phyloP scores from a whole-genome alignment of 2,329 filamentous ascomycete genomes.

The Moelleriella libera region DNA sequence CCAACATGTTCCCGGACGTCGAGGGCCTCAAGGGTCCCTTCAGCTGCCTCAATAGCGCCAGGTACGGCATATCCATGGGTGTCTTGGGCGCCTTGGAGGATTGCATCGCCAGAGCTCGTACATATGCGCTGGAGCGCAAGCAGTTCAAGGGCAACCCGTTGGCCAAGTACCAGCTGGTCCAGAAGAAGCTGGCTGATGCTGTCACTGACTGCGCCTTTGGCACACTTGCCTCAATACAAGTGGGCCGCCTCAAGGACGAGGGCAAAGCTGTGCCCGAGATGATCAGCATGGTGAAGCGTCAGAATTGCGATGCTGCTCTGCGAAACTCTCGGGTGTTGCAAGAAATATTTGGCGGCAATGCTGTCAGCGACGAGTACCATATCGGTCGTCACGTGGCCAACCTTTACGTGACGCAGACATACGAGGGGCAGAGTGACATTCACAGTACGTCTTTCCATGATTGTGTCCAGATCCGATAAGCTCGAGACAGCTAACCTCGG shows the following conservation, averaged over 20 bases:
- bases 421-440: slow-evolving; percentile 97
- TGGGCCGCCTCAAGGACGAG: slow-evolving; percentile 83
- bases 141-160: slow-evolving; percentile 95
- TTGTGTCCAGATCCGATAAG: background rate
- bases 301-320: slow-evolving; percentile 89
- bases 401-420: slow-evolving; percentile 92
- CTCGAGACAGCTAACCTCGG: slow-evolving; percentile 2
- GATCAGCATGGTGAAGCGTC: slow-evolving; percentile 92
- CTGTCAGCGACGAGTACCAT: slow-evolving; percentile 92
- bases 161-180: slow-evolving; percentile 89
- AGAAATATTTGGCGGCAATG: slow-evolving; percentile 94
- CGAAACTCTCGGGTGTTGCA: slow-evolving; percentile 68
- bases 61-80: slow-evolving; percentile 87
- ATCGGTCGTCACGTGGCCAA: slow-evolving; percentile 94
- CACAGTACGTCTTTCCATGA: slow-evolving; percentile 53
- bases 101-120: slow-evolving; percentile 64
- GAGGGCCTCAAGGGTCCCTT: slow-evolving; percentile 85
- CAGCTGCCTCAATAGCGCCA: slow-evolving; percentile 82
- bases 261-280: slow-evolving; percentile 84
- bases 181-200: slow-evolving; percentile 95
- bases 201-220: slow-evolving; percentile 83
- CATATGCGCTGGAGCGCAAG: slow-evolving; percentile 82
- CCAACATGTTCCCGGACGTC: slow-evolving; percentile 86
- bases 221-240: slow-evolving; percentile 78
- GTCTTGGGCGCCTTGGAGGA: slow-evolving; percentile 92